Evolutionary conservation across 306 rosid species (phyloP).

Genomic region (Casuarina cunninghamiana): DNA sequence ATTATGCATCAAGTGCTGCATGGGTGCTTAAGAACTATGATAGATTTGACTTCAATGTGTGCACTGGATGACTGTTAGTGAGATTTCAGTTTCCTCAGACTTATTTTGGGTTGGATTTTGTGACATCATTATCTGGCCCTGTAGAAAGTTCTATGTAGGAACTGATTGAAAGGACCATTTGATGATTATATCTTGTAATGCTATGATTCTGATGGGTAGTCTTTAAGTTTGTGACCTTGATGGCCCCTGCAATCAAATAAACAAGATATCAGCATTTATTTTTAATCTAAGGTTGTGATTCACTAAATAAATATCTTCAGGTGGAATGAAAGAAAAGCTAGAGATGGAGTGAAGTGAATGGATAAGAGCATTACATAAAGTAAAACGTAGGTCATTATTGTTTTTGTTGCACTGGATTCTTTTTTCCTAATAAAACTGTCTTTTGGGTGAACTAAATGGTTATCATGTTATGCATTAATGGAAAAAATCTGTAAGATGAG

Average conservation of each 20-base stretch:
- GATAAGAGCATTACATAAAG: not conserved
- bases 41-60: slow-evolving; percentile 11
- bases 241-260: not conserved
- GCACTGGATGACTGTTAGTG: not conserved
- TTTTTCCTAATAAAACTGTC: not conserved
- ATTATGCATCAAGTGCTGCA: not conserved
- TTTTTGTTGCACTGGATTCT: not conserved
- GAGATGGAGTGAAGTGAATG: not conserved
- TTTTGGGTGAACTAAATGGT: not conserved
- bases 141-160: not conserved
- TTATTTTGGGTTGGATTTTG: slow-evolving; percentile 4
- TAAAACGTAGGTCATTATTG: not conserved
- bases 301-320: not conserved
- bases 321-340: not conserved
- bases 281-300: not conserved
- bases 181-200: not conserved
- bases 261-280: not conserved
- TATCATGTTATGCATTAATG: not conserved
- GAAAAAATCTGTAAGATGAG: not conserved
- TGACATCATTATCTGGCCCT: slow-evolving; percentile 1
- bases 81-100: slow-evolving; percentile 13
- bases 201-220: not conserved
- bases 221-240: slow-evolving; percentile 7
- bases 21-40: not conserved
- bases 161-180: not conserved